A percentile compares a stretch with the other conserved stretches of the same genome.
Evolutionary conservation across 108 stramenopile genomes (phyloP).

Genomic region (Ochromonas danica): DNA sequence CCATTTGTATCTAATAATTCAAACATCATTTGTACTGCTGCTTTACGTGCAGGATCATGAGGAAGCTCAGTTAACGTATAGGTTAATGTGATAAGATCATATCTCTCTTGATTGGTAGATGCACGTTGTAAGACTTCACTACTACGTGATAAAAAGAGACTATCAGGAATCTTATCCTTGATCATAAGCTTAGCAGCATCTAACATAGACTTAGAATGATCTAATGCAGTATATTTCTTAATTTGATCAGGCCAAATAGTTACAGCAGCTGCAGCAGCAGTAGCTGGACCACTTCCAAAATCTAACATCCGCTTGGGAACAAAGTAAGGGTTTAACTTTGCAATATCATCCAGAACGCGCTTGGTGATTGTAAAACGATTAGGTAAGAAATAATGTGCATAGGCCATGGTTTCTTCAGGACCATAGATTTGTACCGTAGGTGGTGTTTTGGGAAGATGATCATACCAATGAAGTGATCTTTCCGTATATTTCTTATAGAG

Average conservation of each 20-base stretch:
- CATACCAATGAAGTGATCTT: background rate
- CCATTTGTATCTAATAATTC: conserved; percentile 17
- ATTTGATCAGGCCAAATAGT: conserved; percentile 18
- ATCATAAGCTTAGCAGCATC: conserved; percentile 29
- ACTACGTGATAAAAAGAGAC: background rate
- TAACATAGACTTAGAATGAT: conserved; percentile 1
- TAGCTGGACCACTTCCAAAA: conserved; percentile 34
- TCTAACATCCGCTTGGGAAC: conserved; percentile 8
- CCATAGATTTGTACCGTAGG: background rate
- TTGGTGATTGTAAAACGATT: background rate
- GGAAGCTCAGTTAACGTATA: conserved; percentile 29
- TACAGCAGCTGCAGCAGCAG: background rate
- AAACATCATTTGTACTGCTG: conserved; percentile 26
- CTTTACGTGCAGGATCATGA: conserved; percentile 2
- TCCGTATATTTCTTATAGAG: background rate
- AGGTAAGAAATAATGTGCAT: background rate
- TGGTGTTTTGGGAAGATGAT: background rate
- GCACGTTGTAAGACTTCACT: background rate
- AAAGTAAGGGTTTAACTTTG: background rate
- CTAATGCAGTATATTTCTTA: background rate
- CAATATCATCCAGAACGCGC: conserved; percentile 17
- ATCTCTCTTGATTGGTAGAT: background rate
- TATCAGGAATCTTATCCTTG: conserved; percentile 3
- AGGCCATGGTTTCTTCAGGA: conserved; percentile 28
- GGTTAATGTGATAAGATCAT: background rate